Evolutionary conservation across 2,329 filamentous ascomycete species (phyloP).

Genomic region (Lachnellula arida): DNA sequence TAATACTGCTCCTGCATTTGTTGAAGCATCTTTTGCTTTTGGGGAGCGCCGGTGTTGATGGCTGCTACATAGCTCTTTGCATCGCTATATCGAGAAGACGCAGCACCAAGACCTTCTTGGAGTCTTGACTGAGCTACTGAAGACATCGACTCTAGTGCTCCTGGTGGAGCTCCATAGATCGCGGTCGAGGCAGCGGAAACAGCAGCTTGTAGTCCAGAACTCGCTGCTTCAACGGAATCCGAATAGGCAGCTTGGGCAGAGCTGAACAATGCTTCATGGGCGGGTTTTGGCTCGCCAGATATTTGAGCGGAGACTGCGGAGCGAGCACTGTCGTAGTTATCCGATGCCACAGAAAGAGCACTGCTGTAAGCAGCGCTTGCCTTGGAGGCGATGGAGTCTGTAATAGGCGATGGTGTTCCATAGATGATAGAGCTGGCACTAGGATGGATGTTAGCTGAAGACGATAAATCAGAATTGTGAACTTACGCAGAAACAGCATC

Average conservation of each 20-base stretch:
- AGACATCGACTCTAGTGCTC: constrained; percentile 51
- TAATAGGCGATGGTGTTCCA: constrained; percentile 61
- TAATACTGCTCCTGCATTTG: constrained; percentile 67
- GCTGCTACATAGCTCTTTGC: constrained; percentile 64
- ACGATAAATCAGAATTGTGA: constrained; percentile 1
- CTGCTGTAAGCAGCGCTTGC: constrained; percentile 57
- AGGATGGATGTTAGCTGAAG: neutral
- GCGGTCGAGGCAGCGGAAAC: constrained; percentile 48
- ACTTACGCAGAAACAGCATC: constrained; percentile 53
- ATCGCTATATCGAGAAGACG: constrained; percentile 65
- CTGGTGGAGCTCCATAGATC: constrained; percentile 48
- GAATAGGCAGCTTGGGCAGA: constrained; percentile 67
- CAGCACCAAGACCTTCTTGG: constrained; percentile 64
- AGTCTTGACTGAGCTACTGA: constrained; percentile 67
- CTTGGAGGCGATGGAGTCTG: constrained; percentile 35
- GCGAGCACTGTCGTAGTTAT: constrained; percentile 63
- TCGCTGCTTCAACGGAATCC: constrained; percentile 58
- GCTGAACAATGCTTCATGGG: constrained; percentile 63
- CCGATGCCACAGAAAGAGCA: constrained; percentile 61
- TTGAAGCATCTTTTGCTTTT: constrained; percentile 50
- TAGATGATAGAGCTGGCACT: constrained; percentile 44
- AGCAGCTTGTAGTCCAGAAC: constrained; percentile 51
- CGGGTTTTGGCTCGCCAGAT: constrained; percentile 63
- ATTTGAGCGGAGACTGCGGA: constrained; percentile 63
- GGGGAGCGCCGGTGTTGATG: constrained; percentile 44